phyloP scores from a whole-genome alignment of 441 rosid genomes.

The Viola pubescens region DNA sequence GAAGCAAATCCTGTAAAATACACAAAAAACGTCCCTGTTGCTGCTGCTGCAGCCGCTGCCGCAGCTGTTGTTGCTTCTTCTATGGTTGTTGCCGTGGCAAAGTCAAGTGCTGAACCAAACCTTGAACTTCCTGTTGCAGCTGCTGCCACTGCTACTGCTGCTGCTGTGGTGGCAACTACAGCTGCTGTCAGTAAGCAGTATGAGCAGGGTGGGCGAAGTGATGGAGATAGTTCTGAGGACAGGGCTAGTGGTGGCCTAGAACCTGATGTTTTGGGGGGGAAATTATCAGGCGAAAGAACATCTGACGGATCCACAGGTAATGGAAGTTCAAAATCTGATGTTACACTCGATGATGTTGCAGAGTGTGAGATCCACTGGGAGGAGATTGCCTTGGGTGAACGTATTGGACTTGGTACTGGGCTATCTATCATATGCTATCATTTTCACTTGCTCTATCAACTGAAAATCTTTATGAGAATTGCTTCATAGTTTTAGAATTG shows the following conservation, averaged over 20 bases:
- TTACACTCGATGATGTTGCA: conserved; percentile 65
- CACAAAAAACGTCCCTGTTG: conserved; percentile 71
- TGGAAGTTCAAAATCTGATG: conserved; percentile 62
- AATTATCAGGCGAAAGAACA: conserved; percentile 54
- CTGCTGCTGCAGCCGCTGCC: conserved; percentile 80
- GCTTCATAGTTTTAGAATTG: background rate
- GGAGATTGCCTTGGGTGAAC: conserved; percentile 83
- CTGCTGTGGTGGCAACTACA: conserved; percentile 84
- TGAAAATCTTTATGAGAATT: conserved; percentile 13
- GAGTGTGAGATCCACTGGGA: conserved; percentile 93
- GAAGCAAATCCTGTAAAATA: conserved; percentile 41
- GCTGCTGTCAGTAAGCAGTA: conserved; percentile 72
- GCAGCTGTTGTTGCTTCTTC: conserved; percentile 97
- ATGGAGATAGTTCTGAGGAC: conserved; percentile 47
- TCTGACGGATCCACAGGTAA: conserved; percentile 59
- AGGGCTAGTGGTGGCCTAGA: conserved; percentile 25
- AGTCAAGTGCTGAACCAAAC: conserved; percentile 54
- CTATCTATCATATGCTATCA: conserved; percentile 19
- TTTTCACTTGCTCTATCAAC: conserved; percentile 16
- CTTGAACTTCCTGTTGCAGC: conserved; percentile 87
- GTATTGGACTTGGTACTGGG: conserved; percentile 89
- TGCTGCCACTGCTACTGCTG: conserved; percentile 96
- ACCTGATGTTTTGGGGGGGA: conserved; percentile 29
- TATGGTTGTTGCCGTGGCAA: conserved; percentile 86
- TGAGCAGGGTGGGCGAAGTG: conserved; percentile 45